These are phyloP conservation scores for Trichoderma breve DNA, from an alignment of 2,329 filamentous ascomycete genomes.

Conservation along the genomic window DNA sequence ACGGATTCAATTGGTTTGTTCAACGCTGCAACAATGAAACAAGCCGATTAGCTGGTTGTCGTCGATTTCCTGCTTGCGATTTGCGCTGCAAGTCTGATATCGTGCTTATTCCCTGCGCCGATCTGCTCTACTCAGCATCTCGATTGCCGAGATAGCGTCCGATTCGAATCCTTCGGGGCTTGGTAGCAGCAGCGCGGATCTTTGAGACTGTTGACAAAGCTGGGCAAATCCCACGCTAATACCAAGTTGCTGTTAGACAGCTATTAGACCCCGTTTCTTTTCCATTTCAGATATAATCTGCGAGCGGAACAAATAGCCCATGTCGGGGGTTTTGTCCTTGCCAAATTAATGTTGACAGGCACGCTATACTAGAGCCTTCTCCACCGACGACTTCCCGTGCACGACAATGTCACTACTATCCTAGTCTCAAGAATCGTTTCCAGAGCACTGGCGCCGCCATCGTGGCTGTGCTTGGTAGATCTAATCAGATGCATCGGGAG, in stretches of 20 bases:
- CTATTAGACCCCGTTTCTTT: not conserved
- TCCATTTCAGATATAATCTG: not conserved
- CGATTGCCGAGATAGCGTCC: slow-evolving; percentile 1
- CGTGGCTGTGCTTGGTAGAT: not conserved
- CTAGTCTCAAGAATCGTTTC: not conserved
- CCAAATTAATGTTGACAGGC: not conserved
- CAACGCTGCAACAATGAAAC: not conserved
- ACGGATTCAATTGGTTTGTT: not conserved
- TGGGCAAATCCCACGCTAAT: slow-evolving; percentile 1
- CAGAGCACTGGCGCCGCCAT: not conserved
- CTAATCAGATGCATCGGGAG: not conserved
- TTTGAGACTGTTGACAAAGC: not conserved
- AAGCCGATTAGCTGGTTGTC: not conserved
- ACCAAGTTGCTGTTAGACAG: not conserved
- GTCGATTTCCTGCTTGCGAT: not conserved
- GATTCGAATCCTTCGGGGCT: not conserved
- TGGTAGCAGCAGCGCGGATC: not conserved
- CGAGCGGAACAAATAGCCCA: not conserved
- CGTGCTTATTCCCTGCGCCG: not conserved
- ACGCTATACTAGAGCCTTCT: not conserved
- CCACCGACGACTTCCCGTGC: not conserved
- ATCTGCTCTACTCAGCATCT: not conserved
- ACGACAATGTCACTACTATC: not conserved
- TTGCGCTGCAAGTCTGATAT: not conserved
- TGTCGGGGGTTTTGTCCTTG: not conserved